phyloP scores from a whole-genome alignment of 2,329 filamentous ascomycete genomes.

The Xylaria polymorpha region DNA sequence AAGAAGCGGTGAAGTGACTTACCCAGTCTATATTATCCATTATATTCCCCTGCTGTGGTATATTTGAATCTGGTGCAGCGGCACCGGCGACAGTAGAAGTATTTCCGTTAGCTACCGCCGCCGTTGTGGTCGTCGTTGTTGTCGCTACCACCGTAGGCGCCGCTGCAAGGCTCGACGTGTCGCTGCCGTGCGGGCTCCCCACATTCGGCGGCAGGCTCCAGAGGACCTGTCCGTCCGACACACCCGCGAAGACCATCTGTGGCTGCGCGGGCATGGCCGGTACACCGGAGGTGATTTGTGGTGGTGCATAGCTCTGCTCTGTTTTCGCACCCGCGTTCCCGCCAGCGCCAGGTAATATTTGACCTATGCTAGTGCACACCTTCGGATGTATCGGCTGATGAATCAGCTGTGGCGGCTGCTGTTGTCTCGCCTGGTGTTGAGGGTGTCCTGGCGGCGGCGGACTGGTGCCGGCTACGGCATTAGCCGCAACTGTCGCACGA shows the following conservation, averaged over 20 bases:
- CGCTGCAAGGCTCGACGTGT: constrained; percentile 52
- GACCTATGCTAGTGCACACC: background rate
- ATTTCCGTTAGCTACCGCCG: background rate
- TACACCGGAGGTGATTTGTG: background rate
- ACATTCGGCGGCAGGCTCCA: constrained; percentile 57
- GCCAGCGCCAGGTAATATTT: constrained; percentile 7
- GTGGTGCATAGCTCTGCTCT: constrained; percentile 28
- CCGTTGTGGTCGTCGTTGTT: constrained; percentile 15
- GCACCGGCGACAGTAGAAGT: constrained; percentile 12
- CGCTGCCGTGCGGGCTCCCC: constrained; percentile 58
- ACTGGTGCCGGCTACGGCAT: constrained; percentile 50
- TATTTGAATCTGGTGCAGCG: constrained; percentile 4
- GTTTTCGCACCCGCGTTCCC: constrained; percentile 12
- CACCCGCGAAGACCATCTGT: constrained; percentile 58
- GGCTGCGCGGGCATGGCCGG: constrained; percentile 29
- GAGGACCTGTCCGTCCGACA: constrained; percentile 60
- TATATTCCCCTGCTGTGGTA: constrained; percentile 48
- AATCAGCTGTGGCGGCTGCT: constrained; percentile 21
- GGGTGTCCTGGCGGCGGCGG: constrained; percentile 31
- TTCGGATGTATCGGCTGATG: constrained; percentile 28
- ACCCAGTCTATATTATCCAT: constrained; percentile 75
- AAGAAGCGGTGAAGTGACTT: constrained; percentile 48
- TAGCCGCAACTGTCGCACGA: constrained; percentile 52
- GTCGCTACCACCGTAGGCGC: constrained; percentile 11
- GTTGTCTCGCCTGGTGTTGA: constrained; percentile 26